Evolutionary conservation across 2,329 filamentous ascomycete genomes (phyloP).

Genomic region (Cryphonectria carpinicola): DNA sequence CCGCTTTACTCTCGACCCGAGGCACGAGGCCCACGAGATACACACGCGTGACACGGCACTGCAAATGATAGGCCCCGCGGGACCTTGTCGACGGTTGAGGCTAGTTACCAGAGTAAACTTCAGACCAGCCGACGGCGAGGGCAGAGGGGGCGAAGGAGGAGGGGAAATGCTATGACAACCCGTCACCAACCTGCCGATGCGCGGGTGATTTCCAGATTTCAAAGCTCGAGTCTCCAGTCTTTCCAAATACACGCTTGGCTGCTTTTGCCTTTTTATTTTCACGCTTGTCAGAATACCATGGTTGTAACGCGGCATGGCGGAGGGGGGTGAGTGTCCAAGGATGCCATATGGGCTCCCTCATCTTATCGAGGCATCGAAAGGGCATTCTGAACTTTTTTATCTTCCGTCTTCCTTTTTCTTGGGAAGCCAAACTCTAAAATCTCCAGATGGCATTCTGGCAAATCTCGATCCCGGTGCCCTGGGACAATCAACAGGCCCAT

Average conservation of each 20-base stretch:
- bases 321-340: not conserved
- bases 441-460: constrained; percentile 8
- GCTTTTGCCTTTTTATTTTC: not conserved
- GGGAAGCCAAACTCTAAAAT: not conserved
- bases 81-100: not conserved
- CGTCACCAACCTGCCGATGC: not conserved
- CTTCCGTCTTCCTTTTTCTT: not conserved
- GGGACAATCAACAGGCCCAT: not conserved
- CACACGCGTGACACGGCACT: not conserved
- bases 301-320: not conserved
- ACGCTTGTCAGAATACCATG: not conserved
- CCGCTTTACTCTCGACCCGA: not conserved
- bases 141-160: not conserved
- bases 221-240: not conserved
- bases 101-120: not conserved
- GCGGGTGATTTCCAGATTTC: constrained; percentile 1
- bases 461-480: constrained; percentile 4
- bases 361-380: not conserved
- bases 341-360: not conserved
- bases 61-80: not conserved
- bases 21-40: not conserved
- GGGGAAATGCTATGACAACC: not conserved
- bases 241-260: not conserved
- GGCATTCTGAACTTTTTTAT: not conserved
- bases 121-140: not conserved